These are phyloP conservation scores for Pseudonitzschia multiseries DNA, from an alignment of 108 stramenopile genomes.

Conservation along the genomic window DNA sequence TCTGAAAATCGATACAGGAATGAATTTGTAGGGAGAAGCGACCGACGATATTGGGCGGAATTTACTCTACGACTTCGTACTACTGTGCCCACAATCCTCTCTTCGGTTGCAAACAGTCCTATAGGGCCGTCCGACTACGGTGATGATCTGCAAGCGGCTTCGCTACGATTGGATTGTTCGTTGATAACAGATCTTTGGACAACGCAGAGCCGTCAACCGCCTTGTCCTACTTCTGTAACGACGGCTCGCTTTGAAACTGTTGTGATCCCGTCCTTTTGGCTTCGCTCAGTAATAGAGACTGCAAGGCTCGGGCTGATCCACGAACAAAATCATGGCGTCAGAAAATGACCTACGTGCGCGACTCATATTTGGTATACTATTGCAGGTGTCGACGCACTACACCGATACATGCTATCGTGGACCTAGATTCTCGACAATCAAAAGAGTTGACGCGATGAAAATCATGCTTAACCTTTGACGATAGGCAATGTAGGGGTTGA, in stretches of 20 bases:
- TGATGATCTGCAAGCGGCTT: conserved; percentile 11
- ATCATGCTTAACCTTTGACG: background rate
- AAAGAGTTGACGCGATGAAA: background rate
- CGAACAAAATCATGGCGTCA: conserved; percentile 5
- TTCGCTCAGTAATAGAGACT: conserved; percentile 5
- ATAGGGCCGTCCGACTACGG: background rate
- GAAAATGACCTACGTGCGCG: background rate
- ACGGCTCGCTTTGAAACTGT: conserved; percentile 7
- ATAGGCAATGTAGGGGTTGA: background rate
- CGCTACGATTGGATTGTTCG: conserved; percentile 9
- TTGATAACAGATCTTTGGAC: background rate
- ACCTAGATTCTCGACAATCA: background rate
- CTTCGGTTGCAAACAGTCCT: background rate
- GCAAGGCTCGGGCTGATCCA: conserved; percentile 5
- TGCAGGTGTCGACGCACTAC: too few relatives aligned
- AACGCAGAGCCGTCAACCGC: background rate
- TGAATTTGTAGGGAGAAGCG: background rate
- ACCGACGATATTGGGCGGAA: conserved; percentile 8
- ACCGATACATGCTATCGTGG: background rate
- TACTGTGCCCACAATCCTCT: background rate
- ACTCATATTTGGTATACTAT: too few relatives aligned
- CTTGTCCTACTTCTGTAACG: background rate
- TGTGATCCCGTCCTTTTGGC: conserved; percentile 10
- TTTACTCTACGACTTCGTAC: conserved; percentile 6
- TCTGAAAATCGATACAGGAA: conserved; percentile 11